Conservation (phyloP, 2,329 filamentous ascomycete genomes). For the Colletotrichum shisoi region DNA sequence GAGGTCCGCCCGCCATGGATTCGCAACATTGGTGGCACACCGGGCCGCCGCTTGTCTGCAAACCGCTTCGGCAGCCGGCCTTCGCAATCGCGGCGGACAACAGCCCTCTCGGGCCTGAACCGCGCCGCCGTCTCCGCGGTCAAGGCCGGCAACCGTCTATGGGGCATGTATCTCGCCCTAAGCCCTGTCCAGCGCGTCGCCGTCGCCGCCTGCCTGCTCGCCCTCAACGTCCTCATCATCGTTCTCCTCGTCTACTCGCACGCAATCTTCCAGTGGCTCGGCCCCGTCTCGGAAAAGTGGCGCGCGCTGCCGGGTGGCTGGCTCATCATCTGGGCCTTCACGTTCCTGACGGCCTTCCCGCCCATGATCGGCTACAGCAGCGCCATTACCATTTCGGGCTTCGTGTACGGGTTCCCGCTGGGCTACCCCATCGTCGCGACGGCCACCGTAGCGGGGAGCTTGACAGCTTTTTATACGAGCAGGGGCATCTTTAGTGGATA, state of each 20-base stretch:
- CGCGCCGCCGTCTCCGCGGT: constrained; percentile 54
- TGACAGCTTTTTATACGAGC: constrained; percentile 80
- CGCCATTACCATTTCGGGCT: constrained; percentile 63
- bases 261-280: constrained; percentile 77
- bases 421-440: constrained; percentile 86
- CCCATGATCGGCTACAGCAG: constrained; percentile 88
- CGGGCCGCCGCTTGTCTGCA: constrained; percentile 53
- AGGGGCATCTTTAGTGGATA: constrained; percentile 80
- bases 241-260: constrained; percentile 81
- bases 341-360: constrained; percentile 82
- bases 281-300: constrained; percentile 79
- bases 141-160: constrained; percentile 55
- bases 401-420: constrained; percentile 64
- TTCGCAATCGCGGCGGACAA: constrained; percentile 23
- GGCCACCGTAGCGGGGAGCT: constrained; percentile 80
- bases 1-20: constrained; percentile 58
- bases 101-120: constrained; percentile 46
- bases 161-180: constrained; percentile 63
- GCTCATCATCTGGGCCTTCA: constrained; percentile 76
- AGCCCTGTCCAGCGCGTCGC: constrained; percentile 69
- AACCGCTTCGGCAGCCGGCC: constrained; percentile 48
- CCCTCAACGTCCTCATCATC: constrained; percentile 65
- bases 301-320: constrained; percentile 75
- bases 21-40: constrained; percentile 40
- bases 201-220: constrained; percentile 59